Evolutionary conservation across 2,329 filamentous ascomycete species (phyloP).

Genomic region (Talaromyces sp.): DNA sequence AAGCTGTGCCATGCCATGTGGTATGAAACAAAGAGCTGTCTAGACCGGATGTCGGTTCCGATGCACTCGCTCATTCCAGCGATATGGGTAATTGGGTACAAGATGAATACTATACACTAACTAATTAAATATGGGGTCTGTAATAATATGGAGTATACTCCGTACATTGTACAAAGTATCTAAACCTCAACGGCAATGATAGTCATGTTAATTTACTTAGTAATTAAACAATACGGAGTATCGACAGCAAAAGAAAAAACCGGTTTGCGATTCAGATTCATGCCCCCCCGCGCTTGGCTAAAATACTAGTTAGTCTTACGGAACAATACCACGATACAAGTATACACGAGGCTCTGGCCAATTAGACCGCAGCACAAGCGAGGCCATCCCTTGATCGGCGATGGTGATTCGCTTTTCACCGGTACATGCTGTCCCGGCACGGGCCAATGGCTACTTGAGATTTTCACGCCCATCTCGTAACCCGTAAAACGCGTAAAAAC

Average conservation of each 20-base stretch:
- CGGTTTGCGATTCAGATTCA: neutral
- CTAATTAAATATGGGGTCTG: neutral
- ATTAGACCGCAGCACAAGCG: neutral
- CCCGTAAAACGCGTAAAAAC: too few relatives aligned
- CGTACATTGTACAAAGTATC: too few relatives aligned
- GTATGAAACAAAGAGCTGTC: neutral
- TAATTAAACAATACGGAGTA: too few relatives aligned
- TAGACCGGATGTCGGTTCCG: neutral
- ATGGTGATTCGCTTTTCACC: neutral
- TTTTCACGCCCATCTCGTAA: neutral
- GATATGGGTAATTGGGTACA: neutral
- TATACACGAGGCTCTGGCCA: neutral
- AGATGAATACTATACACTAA: neutral
- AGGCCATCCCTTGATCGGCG: neutral
- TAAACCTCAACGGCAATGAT: neutral
- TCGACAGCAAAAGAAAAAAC: neutral
- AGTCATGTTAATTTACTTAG: neutral
- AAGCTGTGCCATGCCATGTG: neutral
- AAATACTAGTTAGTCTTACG: neutral
- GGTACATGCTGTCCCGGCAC: neutral
- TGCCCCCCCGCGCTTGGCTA: neutral
- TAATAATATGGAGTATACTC: too few relatives aligned
- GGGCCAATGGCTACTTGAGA: neutral
- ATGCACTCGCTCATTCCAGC: neutral
- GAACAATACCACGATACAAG: neutral